phyloP scores from a whole-genome alignment of 805 yeast species.

The Myxozyma monticola region DNA sequence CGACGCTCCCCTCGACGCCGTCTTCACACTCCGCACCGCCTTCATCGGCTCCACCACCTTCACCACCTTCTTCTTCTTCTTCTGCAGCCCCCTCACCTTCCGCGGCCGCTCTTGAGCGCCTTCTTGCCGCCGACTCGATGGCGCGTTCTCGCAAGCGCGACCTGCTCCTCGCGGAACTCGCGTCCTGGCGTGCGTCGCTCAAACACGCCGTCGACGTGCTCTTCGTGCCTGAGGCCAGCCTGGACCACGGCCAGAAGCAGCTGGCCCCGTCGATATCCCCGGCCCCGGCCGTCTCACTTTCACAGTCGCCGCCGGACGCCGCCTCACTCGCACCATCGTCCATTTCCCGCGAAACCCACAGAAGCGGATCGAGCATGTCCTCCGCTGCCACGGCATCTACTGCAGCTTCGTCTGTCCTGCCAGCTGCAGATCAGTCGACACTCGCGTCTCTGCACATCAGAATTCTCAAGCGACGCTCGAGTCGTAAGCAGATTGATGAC shows the following conservation, averaged over 20 bases:
- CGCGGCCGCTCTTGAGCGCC: conserved; percentile 2
- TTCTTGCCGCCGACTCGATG: conserved; percentile 6
- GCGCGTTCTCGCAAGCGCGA: conserved; percentile 14
- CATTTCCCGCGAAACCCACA: not conserved
- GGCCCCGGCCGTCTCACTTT: not conserved
- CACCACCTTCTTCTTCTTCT: not conserved
- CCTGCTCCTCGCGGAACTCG: conserved; percentile 14
- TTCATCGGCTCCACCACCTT: conserved; percentile 2
- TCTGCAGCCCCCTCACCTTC: conserved; percentile 2
- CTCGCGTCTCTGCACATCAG: conserved; percentile 12
- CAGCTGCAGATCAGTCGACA: conserved; percentile 3
- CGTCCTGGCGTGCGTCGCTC: conserved; percentile 9
- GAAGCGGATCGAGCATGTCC: not conserved
- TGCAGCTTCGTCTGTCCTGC: not conserved
- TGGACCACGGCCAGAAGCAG: no score
- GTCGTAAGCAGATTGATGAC: conserved; percentile 17
- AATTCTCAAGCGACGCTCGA: conserved; percentile 10
- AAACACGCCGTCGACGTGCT: not conserved
- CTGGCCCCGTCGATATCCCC: no score
- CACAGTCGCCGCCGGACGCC: not conserved
- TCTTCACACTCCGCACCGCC: not conserved
- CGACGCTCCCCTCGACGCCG: not conserved
- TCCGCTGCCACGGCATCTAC: not conserved
- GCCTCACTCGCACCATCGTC: not conserved
- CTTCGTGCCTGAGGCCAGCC: not conserved